A percentile compares a stretch with the other conserved stretches of the same genome.
Conservation (phyloP, 2,329 filamentous ascomycete species). For the Orbilia quercus region DNA sequence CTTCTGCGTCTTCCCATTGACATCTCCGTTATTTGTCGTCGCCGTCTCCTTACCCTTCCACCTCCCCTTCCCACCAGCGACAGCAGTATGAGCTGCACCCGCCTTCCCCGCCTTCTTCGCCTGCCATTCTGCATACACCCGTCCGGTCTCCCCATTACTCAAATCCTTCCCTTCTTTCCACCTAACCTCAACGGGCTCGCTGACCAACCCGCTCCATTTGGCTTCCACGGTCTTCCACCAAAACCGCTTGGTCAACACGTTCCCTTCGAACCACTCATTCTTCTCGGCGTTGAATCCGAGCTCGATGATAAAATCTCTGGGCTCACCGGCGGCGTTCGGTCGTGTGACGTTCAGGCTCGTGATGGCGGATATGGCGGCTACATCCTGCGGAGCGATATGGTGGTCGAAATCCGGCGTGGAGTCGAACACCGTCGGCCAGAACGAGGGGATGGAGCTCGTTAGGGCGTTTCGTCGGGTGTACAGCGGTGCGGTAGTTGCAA, state of each 20-base stretch:
- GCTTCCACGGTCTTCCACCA: constrained; percentile 79
- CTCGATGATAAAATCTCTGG: constrained; percentile 79
- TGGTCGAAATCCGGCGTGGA: constrained; percentile 80
- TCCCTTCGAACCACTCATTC: constrained; percentile 85
- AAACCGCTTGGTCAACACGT: constrained; percentile 87
- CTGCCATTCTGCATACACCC: constrained; percentile 76
- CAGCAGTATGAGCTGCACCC: constrained; percentile 61
- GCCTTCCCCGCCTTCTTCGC: constrained; percentile 69
- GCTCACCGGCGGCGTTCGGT: constrained; percentile 70
- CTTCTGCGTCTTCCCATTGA: constrained; percentile 66
- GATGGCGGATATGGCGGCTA: constrained; percentile 76
- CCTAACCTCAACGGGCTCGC: constrained; percentile 85
- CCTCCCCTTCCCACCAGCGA: constrained; percentile 62
- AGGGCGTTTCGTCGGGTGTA: constrained; percentile 80
- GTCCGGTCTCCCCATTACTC: constrained; percentile 80
- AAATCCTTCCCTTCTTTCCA: constrained; percentile 90
- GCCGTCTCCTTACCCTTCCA: constrained; percentile 61
- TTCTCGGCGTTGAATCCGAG: constrained; percentile 76
- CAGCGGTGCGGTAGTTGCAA: constrained; percentile 74
- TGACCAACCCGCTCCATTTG: constrained; percentile 79
- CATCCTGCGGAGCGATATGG: constrained; percentile 85
- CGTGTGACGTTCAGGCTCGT: constrained; percentile 73
- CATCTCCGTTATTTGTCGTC: constrained; percentile 61
- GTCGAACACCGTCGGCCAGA: constrained; percentile 96
- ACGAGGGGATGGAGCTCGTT: constrained; percentile 79